Evolutionary conservation across 1,139 yeast genomes (phyloP).

Genomic region (Saccharomyces hybrid): DNA sequence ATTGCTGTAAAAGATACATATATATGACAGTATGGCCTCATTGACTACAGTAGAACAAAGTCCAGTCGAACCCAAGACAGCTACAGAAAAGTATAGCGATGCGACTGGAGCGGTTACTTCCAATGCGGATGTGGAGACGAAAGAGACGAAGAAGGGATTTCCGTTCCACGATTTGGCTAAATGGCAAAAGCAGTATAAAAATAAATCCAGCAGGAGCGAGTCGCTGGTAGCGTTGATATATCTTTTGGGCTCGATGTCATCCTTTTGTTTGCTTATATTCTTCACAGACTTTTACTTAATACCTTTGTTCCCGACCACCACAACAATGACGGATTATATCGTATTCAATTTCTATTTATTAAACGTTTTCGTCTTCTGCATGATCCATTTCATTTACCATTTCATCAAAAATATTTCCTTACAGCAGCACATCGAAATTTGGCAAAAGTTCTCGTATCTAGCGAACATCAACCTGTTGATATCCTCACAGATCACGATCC

Average conservation of each 20-base stretch:
- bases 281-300: conserved; percentile 14
- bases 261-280: conserved; percentile 8
- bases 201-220: neutral
- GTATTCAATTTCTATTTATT: conserved; percentile 12
- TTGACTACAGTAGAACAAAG: neutral
- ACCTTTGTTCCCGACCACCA: conserved; percentile 12
- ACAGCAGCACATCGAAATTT: conserved; percentile 5
- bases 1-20: neutral
- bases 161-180: conserved; percentile 1
- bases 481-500: conserved; percentile 16
- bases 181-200: conserved; percentile 1
- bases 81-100: neutral
- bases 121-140: neutral
- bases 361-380: conserved; percentile 9
- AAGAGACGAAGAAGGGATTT: neutral
- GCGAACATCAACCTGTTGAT: conserved; percentile 9
- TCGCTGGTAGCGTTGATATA: neutral
- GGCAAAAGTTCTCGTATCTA: conserved; percentile 10
- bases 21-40: neutral
- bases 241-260: conserved; percentile 2
- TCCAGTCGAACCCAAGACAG: neutral
- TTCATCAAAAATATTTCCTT: conserved; percentile 11
- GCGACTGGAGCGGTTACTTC: neutral
- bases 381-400: conserved; percentile 7
- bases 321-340: conserved; percentile 18